Conservation (phyloP, 257 asterid species). For the Thymus quinquecostatus region DNA sequence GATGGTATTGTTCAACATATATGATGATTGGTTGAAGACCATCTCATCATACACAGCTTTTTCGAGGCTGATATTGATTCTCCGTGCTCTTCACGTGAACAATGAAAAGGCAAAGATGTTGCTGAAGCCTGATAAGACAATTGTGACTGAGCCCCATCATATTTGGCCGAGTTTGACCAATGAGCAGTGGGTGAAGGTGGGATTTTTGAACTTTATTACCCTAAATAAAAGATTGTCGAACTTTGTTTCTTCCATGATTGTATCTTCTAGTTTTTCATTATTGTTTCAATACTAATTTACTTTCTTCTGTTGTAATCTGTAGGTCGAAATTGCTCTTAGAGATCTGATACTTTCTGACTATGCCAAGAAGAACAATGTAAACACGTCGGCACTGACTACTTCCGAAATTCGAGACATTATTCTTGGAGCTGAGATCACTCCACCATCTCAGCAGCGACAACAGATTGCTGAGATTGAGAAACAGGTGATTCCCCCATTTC, state of each 20-base stretch:
- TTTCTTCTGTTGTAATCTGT: conserved; percentile 26
- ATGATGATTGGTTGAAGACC: conserved; percentile 98
- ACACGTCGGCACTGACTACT: conserved; percentile 91
- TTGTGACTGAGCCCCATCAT: conserved; percentile 93
- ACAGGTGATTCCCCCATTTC: conserved; percentile 52
- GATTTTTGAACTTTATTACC: conserved; percentile 6
- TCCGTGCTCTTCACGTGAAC: conserved; percentile 94
- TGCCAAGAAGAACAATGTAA: conserved; percentile 98
- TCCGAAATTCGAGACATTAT: conserved; percentile 98
- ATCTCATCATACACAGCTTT: conserved; percentile 96
- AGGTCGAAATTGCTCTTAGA: conserved; percentile 98
- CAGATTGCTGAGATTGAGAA: conserved; percentile 97
- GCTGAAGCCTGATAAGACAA: conserved; percentile 96
- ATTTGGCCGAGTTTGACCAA: conserved; percentile 97
- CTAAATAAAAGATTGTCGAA: conserved; percentile 19
- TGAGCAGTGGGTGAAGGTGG: conserved; percentile 98
- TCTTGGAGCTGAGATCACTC: conserved; percentile 98
- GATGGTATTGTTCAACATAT: conserved; percentile 96
- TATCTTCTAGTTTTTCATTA: background rate
- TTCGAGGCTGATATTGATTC: conserved; percentile 88
- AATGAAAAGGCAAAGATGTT: conserved; percentile 98
- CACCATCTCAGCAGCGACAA: conserved; percentile 97
- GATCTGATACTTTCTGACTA: conserved; percentile 96
- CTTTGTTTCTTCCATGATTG: background rate
- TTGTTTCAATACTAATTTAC: background rate